Evolutionary conservation across 352 stramenopile genomes (phyloP), one percentile per base, ranked within the genome.

Genomic region (Phytophthora rubi): DNA sequence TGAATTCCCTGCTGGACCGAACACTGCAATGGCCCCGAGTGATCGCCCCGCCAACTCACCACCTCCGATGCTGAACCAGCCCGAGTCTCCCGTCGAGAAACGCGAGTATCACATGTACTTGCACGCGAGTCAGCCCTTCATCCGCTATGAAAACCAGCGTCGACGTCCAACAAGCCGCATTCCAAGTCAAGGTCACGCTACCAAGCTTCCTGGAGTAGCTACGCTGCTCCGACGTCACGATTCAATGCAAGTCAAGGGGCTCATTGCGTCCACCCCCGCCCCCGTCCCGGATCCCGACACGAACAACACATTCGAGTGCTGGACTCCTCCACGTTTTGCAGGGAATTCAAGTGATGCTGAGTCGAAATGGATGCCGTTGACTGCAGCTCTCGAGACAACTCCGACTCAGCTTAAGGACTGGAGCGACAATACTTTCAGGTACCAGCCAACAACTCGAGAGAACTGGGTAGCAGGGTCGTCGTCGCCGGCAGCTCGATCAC

Each of bases 201-300:
- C 58, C n/a, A 70, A 42, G 37, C 72, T 79, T 15, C 72, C 72
- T 1, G 68, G 68, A 2, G 44, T 79, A 12, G 72, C 68, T 45
- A 67, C 63, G 28, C 53, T 79, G 18, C 68, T 79, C 16, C 62
- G 54, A 58, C 68, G 59, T 5, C 63, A 71, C 12, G 63, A 65
- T 1, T 47, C 56, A 26, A 64, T 66, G 48, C 58, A 70, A 18
- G 16, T 18, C 8, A 71, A 30, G 1, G 52, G 65, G 0, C 12
- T 66, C 23, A 53, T 53, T n/a, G 21, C 49, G 35, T 16, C 52
- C n/a, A 30, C 56, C 15, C 18, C 15, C 28, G 21, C 49, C 33
- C 26, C 51, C 13, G 26, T 61, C 18, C 28, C 16, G n/a, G 21
- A 63, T 4, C 16, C 23, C 1, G 16, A 71, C 10, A 39, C 54